These are phyloP conservation scores for Ustilago shanxiensis DNA, from an alignment of 1,284 basidiomycete genomes.

Conservation along the genomic window DNA sequence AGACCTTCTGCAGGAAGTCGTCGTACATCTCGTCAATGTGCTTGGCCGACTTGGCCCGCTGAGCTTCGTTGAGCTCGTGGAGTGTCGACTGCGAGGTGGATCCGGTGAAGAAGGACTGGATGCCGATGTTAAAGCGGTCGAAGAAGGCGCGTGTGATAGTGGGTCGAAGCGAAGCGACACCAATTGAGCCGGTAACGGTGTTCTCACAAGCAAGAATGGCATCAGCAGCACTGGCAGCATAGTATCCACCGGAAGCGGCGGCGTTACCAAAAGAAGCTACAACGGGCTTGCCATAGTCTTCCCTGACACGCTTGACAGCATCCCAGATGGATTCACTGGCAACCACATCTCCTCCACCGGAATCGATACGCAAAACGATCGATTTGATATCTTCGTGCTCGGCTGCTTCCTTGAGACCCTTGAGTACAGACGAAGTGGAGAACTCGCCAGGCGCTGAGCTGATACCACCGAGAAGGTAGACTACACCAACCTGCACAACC, in stretches of 20 bases:
- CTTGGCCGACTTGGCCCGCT: conserved; percentile 62
- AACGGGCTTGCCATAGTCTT: conserved; percentile 70
- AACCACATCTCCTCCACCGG: conserved; percentile 71
- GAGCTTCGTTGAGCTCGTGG: conserved; percentile 66
- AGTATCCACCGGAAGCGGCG: conserved; percentile 71
- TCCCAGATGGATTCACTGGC: conserved; percentile 71
- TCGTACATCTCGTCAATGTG: conserved; percentile 71
- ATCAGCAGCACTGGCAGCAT: conserved; percentile 65
- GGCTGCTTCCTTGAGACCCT: conserved; percentile 71
- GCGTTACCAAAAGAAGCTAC: conserved; percentile 72
- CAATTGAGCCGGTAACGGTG: conserved; percentile 71
- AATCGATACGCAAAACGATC: conserved; percentile 71
- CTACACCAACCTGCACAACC: conserved; percentile 70
- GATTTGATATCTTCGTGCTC: conserved; percentile 70
- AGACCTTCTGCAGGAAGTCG: conserved; percentile 68
- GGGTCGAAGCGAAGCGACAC: conserved; percentile 71
- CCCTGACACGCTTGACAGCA: conserved; percentile 69
- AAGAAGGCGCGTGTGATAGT: conserved; percentile 71
- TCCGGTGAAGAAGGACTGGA: conserved; percentile 71
- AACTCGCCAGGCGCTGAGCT: conserved; percentile 60
- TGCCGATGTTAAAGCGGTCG: conserved; percentile 70
- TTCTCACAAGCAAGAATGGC: conserved; percentile 69
- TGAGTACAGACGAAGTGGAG: conserved; percentile 69
- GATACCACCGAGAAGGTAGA: conserved; percentile 71
- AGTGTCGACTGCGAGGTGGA: conserved; percentile 67